These are phyloP conservation scores for Singerocomus inundabilis DNA, from an alignment of 1,284 basidiomycete genomes.

Conservation along the genomic window DNA sequence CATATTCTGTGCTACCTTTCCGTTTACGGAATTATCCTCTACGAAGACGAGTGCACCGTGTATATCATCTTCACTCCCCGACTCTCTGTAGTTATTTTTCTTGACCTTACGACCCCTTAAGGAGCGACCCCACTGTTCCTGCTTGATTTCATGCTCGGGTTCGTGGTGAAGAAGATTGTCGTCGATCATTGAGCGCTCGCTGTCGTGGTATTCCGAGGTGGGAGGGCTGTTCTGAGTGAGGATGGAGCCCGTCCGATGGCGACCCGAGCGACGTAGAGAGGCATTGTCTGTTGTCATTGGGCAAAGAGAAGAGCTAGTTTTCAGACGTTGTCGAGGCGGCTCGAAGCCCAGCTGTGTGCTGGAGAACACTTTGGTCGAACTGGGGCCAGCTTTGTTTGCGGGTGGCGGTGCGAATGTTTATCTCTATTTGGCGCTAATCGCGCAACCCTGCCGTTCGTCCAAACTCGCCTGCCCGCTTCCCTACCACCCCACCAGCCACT, in stretches of 20 bases:
- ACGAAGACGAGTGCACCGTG: background rate
- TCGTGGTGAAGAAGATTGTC: conserved; percentile 33
- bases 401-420: conserved; percentile 32
- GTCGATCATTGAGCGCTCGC: conserved; percentile 48
- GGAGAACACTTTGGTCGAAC: conserved; percentile 13
- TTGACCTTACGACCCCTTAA: conserved; percentile 47
- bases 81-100: conserved; percentile 52
- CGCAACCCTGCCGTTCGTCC: conserved; percentile 20
- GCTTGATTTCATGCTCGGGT: conserved; percentile 33
- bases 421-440: conserved; percentile 25
- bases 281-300: conserved; percentile 23
- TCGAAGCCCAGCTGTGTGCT: conserved; percentile 17
- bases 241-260: conserved; percentile 33
- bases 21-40: conserved; percentile 24
- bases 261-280: conserved; percentile 41
- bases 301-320: conserved; percentile 33
- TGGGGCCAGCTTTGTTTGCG: conserved; percentile 23
- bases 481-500: conserved; percentile 14
- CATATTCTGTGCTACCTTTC: conserved; percentile 27
- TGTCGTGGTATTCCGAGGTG: conserved; percentile 66
- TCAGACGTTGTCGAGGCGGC: conserved; percentile 18
- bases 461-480: conserved; percentile 26
- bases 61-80: conserved; percentile 43
- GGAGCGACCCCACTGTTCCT: conserved; percentile 34
- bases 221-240: conserved; percentile 34